Conservation (phyloP, 768 basidiomycete species). For the Leucocoprinus birnbaumii region DNA sequence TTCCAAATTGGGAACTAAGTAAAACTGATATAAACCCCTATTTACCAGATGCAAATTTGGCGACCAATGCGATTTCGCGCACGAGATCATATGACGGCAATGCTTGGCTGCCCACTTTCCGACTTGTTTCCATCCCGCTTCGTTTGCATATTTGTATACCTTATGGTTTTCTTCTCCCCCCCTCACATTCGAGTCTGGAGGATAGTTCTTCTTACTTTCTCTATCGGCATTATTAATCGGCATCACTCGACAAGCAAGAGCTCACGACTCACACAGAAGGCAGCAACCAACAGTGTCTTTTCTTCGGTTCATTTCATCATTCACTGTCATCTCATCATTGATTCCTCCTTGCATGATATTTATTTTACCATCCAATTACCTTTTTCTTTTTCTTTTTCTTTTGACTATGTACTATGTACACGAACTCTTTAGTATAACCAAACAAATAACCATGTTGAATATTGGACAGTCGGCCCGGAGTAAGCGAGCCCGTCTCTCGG, state of each 20-base stretch:
- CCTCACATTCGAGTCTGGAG: neutral
- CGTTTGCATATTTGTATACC: conserved; percentile 7
- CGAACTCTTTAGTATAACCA: neutral
- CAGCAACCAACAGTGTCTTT: no score
- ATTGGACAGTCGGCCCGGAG: neutral
- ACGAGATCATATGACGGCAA: conserved; percentile 40
- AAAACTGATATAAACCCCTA: conserved; percentile 36
- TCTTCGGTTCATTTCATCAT: neutral
- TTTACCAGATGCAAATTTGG: conserved; percentile 84
- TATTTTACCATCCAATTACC: neutral
- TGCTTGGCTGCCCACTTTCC: neutral
- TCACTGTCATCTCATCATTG: neutral
- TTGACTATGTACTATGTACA: conserved; percentile 3
- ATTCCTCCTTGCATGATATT: neutral
- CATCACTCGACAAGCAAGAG: no score
- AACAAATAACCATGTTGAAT: neutral
- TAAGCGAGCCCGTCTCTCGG: no score
- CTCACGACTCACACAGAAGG: no score
- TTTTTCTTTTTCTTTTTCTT: neutral
- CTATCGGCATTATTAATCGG: neutral
- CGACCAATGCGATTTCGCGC: conserved; percentile 84
- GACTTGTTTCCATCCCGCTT: no score
- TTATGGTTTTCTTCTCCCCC: neutral
- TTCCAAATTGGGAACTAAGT: conserved; percentile 32
- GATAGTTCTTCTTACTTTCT: neutral